These are phyloP conservation scores for Ophiostoma piceae DNA, from an alignment of 2,329 filamentous ascomycete species.

Conservation along the genomic window DNA sequence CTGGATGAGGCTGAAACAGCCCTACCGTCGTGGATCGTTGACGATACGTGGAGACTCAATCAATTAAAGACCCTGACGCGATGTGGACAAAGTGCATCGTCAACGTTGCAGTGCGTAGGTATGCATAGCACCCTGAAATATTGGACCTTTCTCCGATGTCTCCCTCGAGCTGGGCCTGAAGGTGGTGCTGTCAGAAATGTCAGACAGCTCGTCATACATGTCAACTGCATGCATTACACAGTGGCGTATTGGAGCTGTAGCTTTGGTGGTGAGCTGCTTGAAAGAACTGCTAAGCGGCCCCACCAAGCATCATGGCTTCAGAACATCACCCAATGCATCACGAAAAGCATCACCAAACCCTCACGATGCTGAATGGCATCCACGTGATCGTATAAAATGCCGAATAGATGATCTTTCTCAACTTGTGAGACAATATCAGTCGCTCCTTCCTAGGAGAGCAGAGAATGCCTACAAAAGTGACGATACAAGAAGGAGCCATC, in stretches of 20 bases:
- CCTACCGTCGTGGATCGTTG: slow-evolving; percentile 10
- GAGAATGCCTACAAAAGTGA: neutral
- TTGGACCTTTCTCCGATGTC: neutral
- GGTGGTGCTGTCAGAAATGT: neutral
- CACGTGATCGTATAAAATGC: neutral
- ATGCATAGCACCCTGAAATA: neutral
- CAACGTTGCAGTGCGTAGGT: neutral
- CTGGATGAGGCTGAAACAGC: neutral
- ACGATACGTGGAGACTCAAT: neutral
- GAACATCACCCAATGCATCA: no score
- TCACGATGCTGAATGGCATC: neutral
- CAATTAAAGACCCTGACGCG: neutral
- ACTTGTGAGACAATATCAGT: neutral
- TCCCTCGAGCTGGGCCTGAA: neutral
- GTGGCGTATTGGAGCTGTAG: neutral
- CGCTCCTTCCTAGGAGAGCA: neutral
- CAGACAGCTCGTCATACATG: neutral
- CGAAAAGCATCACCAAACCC: neutral
- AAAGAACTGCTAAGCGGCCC: neutral
- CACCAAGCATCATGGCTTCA: neutral
- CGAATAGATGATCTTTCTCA: neutral
- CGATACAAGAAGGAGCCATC: neutral
- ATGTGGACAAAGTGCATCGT: neutral
- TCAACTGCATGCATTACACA: neutral
- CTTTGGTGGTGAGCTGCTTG: neutral